These are phyloP conservation scores for Aspergillus proliferans DNA, from an alignment of 2,329 filamentous ascomycete genomes.

Conservation along the genomic window DNA sequence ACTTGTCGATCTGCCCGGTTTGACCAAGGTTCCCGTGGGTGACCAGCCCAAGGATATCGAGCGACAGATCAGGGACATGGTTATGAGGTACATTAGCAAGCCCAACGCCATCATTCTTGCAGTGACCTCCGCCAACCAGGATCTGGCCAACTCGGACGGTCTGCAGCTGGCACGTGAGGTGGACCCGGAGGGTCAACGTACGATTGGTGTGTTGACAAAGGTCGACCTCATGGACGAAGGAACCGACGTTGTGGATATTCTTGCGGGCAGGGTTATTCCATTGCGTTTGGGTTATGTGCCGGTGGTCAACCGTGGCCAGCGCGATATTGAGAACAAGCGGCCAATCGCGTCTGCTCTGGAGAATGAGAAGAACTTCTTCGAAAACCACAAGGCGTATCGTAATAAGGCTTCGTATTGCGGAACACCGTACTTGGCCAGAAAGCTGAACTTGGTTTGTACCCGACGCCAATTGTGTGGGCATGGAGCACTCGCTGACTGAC, in stretches of 20 bases:
- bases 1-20: constrained; percentile 87
- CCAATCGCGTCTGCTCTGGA: constrained; percentile 85
- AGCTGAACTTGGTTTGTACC: constrained; percentile 70
- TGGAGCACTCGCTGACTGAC: constrained; percentile 17
- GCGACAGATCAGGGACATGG: constrained; percentile 94
- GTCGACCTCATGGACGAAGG: constrained; percentile 99
- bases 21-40: constrained; percentile 94
- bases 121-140: constrained; percentile 92
- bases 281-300: constrained; percentile 91
- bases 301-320: constrained; percentile 94
- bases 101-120: constrained; percentile 96
- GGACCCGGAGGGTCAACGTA: constrained; percentile 93
- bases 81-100: constrained; percentile 97
- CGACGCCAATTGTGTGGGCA: no score
- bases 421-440: constrained; percentile 91
- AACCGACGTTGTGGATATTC: constrained; percentile 96
- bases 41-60: constrained; percentile 97
- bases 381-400: constrained; percentile 95
- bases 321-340: constrained; percentile 98
- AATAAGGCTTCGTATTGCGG: constrained; percentile 99
- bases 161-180: constrained; percentile 94
- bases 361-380: constrained; percentile 93
- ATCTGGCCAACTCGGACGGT: constrained; percentile 97
- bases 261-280: constrained; percentile 94
- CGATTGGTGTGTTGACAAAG: constrained; percentile 97